Evolutionary conservation across 768 basidiomycete genomes (phyloP), one percentile per base, ranked within the genome.

Genomic region (Candolleomyces eurysporus): DNA sequence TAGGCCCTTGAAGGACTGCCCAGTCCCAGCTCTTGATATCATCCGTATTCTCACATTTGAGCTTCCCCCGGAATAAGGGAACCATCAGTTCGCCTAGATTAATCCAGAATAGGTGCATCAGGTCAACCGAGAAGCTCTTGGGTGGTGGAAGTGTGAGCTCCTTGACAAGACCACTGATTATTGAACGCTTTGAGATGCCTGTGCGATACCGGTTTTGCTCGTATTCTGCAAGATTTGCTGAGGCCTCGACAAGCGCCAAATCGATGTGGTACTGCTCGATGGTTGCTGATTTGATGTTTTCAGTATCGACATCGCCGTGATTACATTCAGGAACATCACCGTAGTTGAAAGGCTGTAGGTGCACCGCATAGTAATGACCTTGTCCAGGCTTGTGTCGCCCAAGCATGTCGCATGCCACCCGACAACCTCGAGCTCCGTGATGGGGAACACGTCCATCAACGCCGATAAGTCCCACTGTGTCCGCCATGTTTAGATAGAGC

Each of bases 351-450:
- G n/a, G n/a, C n/a, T n/a, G 65, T 0, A 67, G 53, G 7, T 71
- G 68, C 0, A 72, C 70, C 75, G 77, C 73, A 59, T 74, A 80
- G 59, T 80, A 80, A 26, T 53, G 51, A 0, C 59, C 59, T 19
- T 30, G n/a, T 1, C 22, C 36, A 21, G 21, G 36, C 52, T 57
- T 51, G 19, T 52, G 53, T 5, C 61, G 21, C 7, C 55, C 45
- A 11, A 10, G n/a, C 9, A 57, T 48, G 2, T 60, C 53, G 31
- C 65, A 66, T 1, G 52, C 60, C 7, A 64, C 8, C 0, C 61
- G 48, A 48, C 65, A 66, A 19, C 60, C 63, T 7, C 60, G 59
- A 45, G 60, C 57, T 16, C 63, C 65, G 49, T 62, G 63, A 54
- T 66, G 63, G 13, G 61, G 58, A 8, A 64, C 60, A 21, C 60